A percentile compares a stretch with the other conserved stretches of the same genome.
These are phyloP conservation scores for Lobosporangium transversale DNA, from an alignment of 192 early-diverging fungal genomes.

Conservation along the genomic window DNA sequence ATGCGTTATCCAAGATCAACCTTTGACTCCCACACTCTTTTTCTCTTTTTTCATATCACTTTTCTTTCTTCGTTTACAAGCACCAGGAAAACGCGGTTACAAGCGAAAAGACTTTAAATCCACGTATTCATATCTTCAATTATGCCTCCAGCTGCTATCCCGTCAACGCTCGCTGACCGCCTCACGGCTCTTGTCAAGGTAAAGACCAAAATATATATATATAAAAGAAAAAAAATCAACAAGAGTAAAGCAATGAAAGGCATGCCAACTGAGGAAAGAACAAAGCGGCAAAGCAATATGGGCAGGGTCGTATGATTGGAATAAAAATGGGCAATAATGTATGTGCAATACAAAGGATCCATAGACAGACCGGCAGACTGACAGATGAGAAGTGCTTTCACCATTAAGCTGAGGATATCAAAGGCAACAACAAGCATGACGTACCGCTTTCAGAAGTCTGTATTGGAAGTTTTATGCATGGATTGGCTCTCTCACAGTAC, in stretches of 20 bases:
- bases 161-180: conserved; percentile 38
- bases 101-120: too few relatives aligned
- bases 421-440: too few relatives aligned
- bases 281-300: not conserved
- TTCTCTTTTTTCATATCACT: conserved; percentile 4
- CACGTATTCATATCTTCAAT: not conserved
- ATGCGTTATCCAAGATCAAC: too few relatives aligned
- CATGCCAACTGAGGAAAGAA: not conserved
- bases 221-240: not conserved
- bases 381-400: too few relatives aligned
- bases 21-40: not conserved
- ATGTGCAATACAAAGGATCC: not conserved
- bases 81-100: not conserved
- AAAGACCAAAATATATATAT: conserved; percentile 1
- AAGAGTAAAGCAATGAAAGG: not conserved
- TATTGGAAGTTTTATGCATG: too few relatives aligned
- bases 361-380: too few relatives aligned
- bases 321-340: not conserved
- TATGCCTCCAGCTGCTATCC: conserved; percentile 28
- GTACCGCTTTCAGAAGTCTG: too few relatives aligned
- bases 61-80: not conserved
- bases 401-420: too few relatives aligned
- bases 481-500: too few relatives aligned
- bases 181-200: conserved; percentile 49
- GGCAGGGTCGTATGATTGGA: not conserved